Evolutionary conservation across 371 early-diverging fungal genomes (phyloP), one percentile per base, ranked within the genome.

Genomic region (Rhizopus sp.): DNA sequence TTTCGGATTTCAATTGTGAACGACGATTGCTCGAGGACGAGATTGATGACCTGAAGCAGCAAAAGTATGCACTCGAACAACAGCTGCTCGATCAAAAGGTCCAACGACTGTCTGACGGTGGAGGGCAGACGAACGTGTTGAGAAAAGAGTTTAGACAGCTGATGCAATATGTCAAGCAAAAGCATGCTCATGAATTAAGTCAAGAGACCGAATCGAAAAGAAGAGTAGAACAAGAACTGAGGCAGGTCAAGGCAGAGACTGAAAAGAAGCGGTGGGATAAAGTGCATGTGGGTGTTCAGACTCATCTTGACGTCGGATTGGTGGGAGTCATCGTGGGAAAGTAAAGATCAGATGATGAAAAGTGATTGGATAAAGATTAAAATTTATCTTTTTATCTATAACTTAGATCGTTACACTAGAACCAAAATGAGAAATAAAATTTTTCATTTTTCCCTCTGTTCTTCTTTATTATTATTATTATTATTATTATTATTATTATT

Each of bases 71-170:
- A 13, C 51, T 73, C 6, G 68, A 71, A n/a, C 63, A 66, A 47
- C 50, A 65, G 30, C 41, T 77, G 4, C 63, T 66, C 1, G 75
- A 78, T 53, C 60, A 66, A 51, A 52, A 62, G 15, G 50, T 73
- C 3, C 58, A 64, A 4, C 53, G 46, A 7, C 7, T 76, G 17
- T 59, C 50, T 4, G 59, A 56, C 12, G 63, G 65, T 31, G 59
- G 61, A 39, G 56, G 62, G 1, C 59, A 73, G 1, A 83, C 78
- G 0, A 65, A 73, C 30, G 66, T 78, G 0, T 52, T 86, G 45
- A 64, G 83, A 17, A 80, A 73, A 50, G 86, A 86, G 48, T 86
- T 86, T 62, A 56, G 86, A 34, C 64, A 77, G 12, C 65, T 83
- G 50, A 82, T 85, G 78, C 59, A 66, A 4, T 68, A 69, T 31